A percentile compares a stretch with the other conserved stretches of the same genome.
These are phyloP conservation scores for Massospora cicadina DNA, from an alignment of 371 early-diverging fungal genomes.

Conservation along the genomic window DNA sequence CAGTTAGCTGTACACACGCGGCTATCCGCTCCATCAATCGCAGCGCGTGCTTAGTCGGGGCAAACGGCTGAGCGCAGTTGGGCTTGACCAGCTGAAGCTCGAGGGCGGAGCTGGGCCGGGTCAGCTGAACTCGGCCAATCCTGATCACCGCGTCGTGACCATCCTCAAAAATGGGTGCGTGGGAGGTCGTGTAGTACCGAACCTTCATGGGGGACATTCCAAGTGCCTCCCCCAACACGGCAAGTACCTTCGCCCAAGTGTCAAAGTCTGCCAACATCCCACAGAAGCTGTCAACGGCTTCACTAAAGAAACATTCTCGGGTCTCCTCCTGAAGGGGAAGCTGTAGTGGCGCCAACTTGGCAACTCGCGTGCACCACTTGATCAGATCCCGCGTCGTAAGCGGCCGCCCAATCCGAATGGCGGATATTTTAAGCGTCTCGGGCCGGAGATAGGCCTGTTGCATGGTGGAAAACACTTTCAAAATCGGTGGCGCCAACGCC, in stretches of 20 bases:
- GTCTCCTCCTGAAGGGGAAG: slow-evolving; percentile 22
- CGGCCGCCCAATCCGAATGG: slow-evolving; percentile 34
- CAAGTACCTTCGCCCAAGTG: slow-evolving; percentile 36
- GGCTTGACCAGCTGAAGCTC: slow-evolving; percentile 18
- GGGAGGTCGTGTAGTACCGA: slow-evolving; percentile 47
- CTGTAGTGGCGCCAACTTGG: slow-evolving; percentile 18
- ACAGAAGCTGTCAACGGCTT: slow-evolving; percentile 78
- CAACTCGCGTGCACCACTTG: slow-evolving; percentile 70
- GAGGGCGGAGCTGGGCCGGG: not conserved
- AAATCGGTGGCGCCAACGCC: slow-evolving; percentile 27
- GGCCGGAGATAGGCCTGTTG: slow-evolving; percentile 34
- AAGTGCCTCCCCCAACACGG: slow-evolving; percentile 47
- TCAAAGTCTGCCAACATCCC: slow-evolving; percentile 59
- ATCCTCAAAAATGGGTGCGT: slow-evolving; percentile 40
- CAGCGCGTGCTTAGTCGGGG: slow-evolving; percentile 56
- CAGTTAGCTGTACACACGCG: slow-evolving; percentile 55
- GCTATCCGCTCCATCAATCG: slow-evolving; percentile 71
- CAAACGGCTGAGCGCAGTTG: slow-evolving; percentile 39
- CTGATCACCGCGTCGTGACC: slow-evolving; percentile 20
- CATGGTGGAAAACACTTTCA: slow-evolving; percentile 39
- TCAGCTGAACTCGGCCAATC: slow-evolving; percentile 11
- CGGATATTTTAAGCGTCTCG: slow-evolving; percentile 23
- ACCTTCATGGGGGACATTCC: slow-evolving; percentile 50
- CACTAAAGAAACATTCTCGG: slow-evolving; percentile 42
- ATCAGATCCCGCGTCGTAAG: slow-evolving; percentile 53